phyloP scores from a whole-genome alignment of 2,329 filamentous ascomycete species.

The Fusarium nanum region DNA sequence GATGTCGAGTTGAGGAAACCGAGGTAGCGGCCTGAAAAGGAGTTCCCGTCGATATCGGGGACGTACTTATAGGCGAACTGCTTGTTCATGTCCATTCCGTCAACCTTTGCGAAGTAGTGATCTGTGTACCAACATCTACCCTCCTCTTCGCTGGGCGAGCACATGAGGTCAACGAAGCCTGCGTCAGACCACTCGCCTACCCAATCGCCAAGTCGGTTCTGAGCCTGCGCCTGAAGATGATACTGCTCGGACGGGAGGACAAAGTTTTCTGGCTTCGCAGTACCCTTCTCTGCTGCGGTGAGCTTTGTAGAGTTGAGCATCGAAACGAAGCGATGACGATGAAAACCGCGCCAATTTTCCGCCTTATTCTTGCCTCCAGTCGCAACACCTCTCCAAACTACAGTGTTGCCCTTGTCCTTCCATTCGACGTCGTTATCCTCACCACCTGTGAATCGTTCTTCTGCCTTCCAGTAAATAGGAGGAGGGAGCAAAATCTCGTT shows the following conservation, averaged over 20 bases:
- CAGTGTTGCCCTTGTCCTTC: slow-evolving; percentile 64
- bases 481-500: slow-evolving; percentile 77
- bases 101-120: slow-evolving; percentile 56
- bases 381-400: slow-evolving; percentile 75
- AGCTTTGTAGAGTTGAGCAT: slow-evolving; percentile 77
- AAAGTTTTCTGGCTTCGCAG: slow-evolving; percentile 63
- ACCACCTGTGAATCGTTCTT: slow-evolving; percentile 70
- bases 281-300: slow-evolving; percentile 58
- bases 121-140: slow-evolving; percentile 62
- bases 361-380: slow-evolving; percentile 70
- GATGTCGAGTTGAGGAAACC: slow-evolving; percentile 76
- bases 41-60: slow-evolving; percentile 81
- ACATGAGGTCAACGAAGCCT: slow-evolving; percentile 67
- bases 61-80: slow-evolving; percentile 76
- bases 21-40: slow-evolving; percentile 75
- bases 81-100: slow-evolving; percentile 58
- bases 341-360: slow-evolving; percentile 77
- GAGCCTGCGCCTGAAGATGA: slow-evolving; percentile 58
- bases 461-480: slow-evolving; percentile 75
- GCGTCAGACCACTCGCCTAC: slow-evolving; percentile 62
- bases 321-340: slow-evolving; percentile 78
- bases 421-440: slow-evolving; percentile 66
- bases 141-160: slow-evolving; percentile 53
- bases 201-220: slow-evolving; percentile 62
- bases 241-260: slow-evolving; percentile 62